A percentile compares a stretch with the other conserved stretches of the same genome.
phyloP scores from a whole-genome alignment of 495 filamentous ascomycete species.

The Xylaria intraflava region DNA sequence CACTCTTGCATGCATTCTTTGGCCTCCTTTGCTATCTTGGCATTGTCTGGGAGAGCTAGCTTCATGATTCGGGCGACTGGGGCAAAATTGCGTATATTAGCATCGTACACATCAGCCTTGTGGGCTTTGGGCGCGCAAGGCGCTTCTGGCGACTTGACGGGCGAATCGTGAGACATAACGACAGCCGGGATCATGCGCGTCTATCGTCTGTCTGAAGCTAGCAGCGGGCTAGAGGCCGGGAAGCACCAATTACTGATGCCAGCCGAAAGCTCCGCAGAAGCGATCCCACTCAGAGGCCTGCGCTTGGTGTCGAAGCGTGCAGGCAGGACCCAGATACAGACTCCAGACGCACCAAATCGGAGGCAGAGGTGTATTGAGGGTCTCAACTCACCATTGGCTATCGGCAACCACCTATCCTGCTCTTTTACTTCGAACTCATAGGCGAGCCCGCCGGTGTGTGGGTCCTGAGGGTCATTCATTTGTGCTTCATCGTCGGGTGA shows the following conservation, averaged over 20 bases:
- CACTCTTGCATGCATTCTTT: conserved; percentile 99
- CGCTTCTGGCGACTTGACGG: conserved; percentile 41
- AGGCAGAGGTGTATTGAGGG: conserved; percentile 31
- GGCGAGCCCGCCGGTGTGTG: conserved; percentile 51
- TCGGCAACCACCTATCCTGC: conserved; percentile 98
- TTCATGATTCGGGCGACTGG: conserved; percentile 99
- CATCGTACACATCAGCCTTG: conserved; percentile 54
- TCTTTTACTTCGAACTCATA: conserved; percentile 99
- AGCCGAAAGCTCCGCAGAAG: conserved; percentile 26
- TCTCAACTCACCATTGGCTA: conserved; percentile 91
- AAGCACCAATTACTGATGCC: conserved; percentile 33
- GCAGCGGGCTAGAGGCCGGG: conserved; percentile 14
- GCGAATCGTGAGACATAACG: conserved; percentile 50
- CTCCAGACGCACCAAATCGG: conserved; percentile 44
- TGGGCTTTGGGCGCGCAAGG: conserved; percentile 40
- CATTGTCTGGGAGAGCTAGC: conserved; percentile 90
- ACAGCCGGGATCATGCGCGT: conserved; percentile 27
- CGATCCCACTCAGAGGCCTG: conserved; percentile 22
- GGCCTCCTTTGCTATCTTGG: conserved; percentile 98
- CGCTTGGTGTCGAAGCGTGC: conserved; percentile 22
- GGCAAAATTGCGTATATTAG: conserved; percentile 84
- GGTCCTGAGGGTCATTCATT: conserved; percentile 55
- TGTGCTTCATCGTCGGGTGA: conserved; percentile 78
- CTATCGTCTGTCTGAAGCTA: conserved; percentile 28
- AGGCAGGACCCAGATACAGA: conserved; percentile 41